Percentiles rank a stretch among this genome's conserved stretches.
Evolutionary conservation across 2,329 filamentous ascomycete genomes (phyloP).

Genomic region (Rutstroemia sp.): DNA sequence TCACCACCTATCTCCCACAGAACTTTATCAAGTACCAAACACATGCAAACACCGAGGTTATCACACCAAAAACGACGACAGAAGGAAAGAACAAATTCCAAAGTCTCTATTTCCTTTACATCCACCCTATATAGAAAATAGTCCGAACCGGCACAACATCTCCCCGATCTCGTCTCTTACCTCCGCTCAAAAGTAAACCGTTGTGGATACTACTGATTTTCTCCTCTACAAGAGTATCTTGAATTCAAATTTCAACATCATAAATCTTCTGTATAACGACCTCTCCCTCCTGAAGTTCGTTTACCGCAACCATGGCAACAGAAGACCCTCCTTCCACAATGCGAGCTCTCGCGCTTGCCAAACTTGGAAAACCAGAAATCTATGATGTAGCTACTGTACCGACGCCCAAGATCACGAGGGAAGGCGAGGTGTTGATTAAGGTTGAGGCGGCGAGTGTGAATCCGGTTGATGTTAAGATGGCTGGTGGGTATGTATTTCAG

Average conservation of each 20-base stretch:
- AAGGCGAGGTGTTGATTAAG: constrained; percentile 38
- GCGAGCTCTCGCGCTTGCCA: constrained; percentile 21
- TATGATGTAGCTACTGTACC: constrained; percentile 36
- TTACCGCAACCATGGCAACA: constrained; percentile 13
- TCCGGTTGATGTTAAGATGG: constrained; percentile 36
- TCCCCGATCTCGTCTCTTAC: too few relatives aligned
- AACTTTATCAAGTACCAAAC: too few relatives aligned
- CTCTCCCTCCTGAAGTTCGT: neutral
- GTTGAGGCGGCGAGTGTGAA: constrained; percentile 39
- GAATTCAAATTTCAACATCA: neutral
- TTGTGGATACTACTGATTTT: too few relatives aligned
- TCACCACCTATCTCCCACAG: too few relatives aligned
- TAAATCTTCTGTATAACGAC: neutral
- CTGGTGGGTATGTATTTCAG: constrained; percentile 24
- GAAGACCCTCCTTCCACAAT: constrained; percentile 17
- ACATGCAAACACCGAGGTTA: too few relatives aligned
- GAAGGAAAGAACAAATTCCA: too few relatives aligned
- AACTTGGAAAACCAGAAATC: constrained; percentile 20
- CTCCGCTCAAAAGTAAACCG: too few relatives aligned
- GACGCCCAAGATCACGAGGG: constrained; percentile 35
- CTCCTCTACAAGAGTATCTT: too few relatives aligned
- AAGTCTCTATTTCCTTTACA: too few relatives aligned
- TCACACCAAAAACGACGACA: too few relatives aligned
- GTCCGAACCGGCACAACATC: too few relatives aligned
- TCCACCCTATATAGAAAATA: too few relatives aligned